phyloP scores from a whole-genome alignment of 495 filamentous ascomycete genomes.

The Penicillium diatomitis region DNA sequence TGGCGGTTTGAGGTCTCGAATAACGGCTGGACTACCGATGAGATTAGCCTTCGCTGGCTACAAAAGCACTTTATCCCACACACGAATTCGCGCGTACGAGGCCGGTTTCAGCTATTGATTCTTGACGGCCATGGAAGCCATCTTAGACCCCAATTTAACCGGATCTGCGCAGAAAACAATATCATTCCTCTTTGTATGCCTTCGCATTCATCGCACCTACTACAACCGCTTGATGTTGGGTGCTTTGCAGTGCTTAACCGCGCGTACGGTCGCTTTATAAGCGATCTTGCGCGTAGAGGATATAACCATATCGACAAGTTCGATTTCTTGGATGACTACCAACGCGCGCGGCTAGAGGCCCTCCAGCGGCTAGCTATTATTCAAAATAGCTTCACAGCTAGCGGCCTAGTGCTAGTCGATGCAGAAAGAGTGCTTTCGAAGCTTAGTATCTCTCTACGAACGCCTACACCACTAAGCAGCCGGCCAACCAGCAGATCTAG shows the following conservation, averaged over 20 bases:
- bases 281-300: no score
- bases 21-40: not conserved
- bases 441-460: no score
- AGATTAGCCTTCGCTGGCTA: no score
- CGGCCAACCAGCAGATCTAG: no score
- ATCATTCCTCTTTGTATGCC: constrained; percentile 17
- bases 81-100: constrained; percentile 1
- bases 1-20: constrained; percentile 8
- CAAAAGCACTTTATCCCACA: constrained; percentile 1
- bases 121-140: constrained; percentile 20
- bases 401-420: no score
- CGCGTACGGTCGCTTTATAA: constrained; percentile 8
- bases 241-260: constrained; percentile 12
- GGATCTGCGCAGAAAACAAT: constrained; percentile 9
- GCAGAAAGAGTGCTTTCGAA: no score
- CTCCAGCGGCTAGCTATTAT: no score
- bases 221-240: constrained; percentile 24
- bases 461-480: no score
- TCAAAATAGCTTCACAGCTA: no score
- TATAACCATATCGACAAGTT: no score
- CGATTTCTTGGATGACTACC: no score
- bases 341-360: no score
- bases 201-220: constrained; percentile 14
- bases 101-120: constrained; percentile 14
- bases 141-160: constrained; percentile 11